Evolutionary conservation across 2,329 filamentous ascomycete genomes (phyloP).

Genomic region (Akanthomyces muscarius): DNA sequence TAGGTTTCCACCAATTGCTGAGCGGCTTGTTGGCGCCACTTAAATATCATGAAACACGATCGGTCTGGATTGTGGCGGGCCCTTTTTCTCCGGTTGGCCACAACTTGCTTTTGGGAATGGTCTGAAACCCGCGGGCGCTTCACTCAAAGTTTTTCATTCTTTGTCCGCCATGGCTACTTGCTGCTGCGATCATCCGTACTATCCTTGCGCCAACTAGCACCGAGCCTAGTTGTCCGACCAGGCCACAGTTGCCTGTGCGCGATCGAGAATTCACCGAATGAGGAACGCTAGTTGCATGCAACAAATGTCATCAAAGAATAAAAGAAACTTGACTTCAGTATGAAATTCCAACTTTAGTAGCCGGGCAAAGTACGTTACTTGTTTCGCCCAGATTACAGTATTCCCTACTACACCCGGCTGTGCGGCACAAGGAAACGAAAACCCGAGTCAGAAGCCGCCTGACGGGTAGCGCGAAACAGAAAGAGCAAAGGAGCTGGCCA

Average conservation of each 20-base stretch:
- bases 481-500: not conserved
- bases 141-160: not conserved
- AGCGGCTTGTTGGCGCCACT: not conserved
- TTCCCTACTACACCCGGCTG: not conserved
- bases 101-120: not conserved
- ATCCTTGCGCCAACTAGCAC: too few species aligned
- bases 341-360: too few species aligned
- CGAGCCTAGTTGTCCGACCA: too few species aligned
- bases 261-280: too few species aligned
- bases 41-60: not conserved
- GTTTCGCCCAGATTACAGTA: not conserved
- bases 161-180: not conserved
- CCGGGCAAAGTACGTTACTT: not conserved
- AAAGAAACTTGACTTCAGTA: too few species aligned
- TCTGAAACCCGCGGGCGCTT: not conserved
- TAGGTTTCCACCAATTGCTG: not conserved
- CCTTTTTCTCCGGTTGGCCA: not conserved
- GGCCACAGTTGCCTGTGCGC: too few species aligned
- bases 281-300: too few species aligned
- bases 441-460: not conserved
- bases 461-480: not conserved
- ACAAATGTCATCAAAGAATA: too few species aligned
- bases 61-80: not conserved
- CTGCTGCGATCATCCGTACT: not conserved
- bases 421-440: conserved; percentile 1